Percentiles rank a stretch among this genome's conserved stretches.
These are phyloP conservation scores for Penicillium sp. DNA, from an alignment of 2,329 filamentous ascomycete species.

Conservation along the genomic window DNA sequence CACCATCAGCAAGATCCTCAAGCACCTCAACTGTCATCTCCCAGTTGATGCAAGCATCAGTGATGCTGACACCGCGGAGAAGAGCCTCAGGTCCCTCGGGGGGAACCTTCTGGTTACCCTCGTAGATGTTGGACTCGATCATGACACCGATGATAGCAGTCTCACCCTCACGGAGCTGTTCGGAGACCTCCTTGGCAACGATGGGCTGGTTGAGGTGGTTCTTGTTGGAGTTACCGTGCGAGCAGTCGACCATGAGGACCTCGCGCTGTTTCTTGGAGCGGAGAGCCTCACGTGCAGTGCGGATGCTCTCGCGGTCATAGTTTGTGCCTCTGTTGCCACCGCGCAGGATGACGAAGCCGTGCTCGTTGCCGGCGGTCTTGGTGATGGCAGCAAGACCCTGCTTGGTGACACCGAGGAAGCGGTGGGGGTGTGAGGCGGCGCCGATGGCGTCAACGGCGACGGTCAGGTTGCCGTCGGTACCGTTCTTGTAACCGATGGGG, in stretches of 20 bases:
- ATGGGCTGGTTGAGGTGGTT: constrained; percentile 96
- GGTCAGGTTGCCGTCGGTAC: constrained; percentile 85
- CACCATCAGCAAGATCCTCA: constrained; percentile 79
- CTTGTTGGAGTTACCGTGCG: constrained; percentile 96
- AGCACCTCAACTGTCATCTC: constrained; percentile 77
- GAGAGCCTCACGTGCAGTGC: constrained; percentile 73
- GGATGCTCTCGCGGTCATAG: constrained; percentile 82
- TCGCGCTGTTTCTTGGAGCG: constrained; percentile 78
- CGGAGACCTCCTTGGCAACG: constrained; percentile 75
- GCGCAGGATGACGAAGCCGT: constrained; percentile 94
- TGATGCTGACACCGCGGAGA: constrained; percentile 90
- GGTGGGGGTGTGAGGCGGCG: constrained; percentile 64
- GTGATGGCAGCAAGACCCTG: constrained; percentile 94
- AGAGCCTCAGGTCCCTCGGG: constrained; percentile 73
- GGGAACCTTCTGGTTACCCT: constrained; percentile 85
- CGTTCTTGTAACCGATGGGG: constrained; percentile 99
- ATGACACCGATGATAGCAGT: constrained; percentile 90
- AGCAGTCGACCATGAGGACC: constrained; percentile 98
- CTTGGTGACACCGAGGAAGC: constrained; percentile 99
- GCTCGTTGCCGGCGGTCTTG: constrained; percentile 87
- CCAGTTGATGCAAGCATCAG: constrained; percentile 95
- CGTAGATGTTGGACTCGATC: constrained; percentile 98
- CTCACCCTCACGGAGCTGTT: constrained; percentile 85
- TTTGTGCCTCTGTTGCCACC: constrained; percentile 92
- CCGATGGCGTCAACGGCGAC: constrained; percentile 97